Percentiles rank a stretch among this genome's conserved stretches.
Conservation (phyloP, 2,329 filamentous ascomycete species). For the Celoporthe dispersa region DNA sequence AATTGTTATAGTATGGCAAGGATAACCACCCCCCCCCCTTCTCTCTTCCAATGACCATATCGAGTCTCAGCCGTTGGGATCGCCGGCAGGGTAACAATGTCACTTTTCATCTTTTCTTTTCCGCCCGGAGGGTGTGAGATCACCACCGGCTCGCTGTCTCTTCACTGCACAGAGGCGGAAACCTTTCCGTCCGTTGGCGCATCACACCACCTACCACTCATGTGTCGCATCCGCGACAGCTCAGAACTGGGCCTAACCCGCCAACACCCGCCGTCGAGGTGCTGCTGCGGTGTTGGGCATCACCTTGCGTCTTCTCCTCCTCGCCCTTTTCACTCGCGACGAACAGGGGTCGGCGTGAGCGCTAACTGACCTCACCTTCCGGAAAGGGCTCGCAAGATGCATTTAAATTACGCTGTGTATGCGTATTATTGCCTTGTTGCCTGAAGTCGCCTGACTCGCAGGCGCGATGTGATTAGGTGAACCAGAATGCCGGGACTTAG, state of each 20-base stretch:
- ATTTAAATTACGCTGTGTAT: neutral
- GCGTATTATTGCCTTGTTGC: neutral
- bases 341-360: neutral
- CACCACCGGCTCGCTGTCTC: neutral
- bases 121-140: neutral
- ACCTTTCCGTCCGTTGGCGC: neutral
- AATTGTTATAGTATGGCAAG: neutral
- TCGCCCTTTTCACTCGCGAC: neutral
- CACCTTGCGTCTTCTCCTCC: neutral
- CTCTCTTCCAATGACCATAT: neutral
- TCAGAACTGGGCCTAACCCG: neutral
- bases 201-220: neutral
- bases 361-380: neutral
- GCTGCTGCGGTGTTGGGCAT: no score
- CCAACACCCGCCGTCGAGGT: neutral
- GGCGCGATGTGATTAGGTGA: neutral
- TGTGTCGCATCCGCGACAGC: neutral
- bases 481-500: slow-evolving; percentile 1
- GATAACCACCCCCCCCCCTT: neutral
- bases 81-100: neutral
- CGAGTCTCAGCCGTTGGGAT: neutral
- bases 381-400: neutral
- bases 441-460: neutral
- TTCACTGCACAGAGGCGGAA: neutral
- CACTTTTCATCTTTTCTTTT: neutral